These are phyloP conservation scores for Aspergillus candidus DNA, from an alignment of 2,329 filamentous ascomycete species.

Conservation along the genomic window DNA sequence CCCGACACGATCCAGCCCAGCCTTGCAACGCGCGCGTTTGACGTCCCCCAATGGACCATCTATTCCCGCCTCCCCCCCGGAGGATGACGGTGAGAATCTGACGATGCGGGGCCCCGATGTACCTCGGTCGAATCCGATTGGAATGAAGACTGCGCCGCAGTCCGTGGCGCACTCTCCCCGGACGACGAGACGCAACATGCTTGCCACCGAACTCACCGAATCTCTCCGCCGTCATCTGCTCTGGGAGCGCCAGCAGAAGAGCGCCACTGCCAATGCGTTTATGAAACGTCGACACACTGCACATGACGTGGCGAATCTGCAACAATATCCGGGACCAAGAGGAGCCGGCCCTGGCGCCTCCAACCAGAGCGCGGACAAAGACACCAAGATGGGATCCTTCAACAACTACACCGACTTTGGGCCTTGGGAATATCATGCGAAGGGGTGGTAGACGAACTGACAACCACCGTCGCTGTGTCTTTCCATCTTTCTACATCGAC, in stretches of 20 bases:
- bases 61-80: slow-evolving; percentile 52
- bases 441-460: slow-evolving; percentile 62
- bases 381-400: slow-evolving; percentile 66
- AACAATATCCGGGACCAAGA: slow-evolving; percentile 67
- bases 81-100: slow-evolving; percentile 58
- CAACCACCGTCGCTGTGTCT: not conserved
- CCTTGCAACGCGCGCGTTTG: slow-evolving; percentile 50
- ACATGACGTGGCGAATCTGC: slow-evolving; percentile 82
- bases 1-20: slow-evolving; percentile 44
- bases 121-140: slow-evolving; percentile 74
- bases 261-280: slow-evolving; percentile 78
- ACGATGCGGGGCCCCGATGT: slow-evolving; percentile 56
- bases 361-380: slow-evolving; percentile 47
- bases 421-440: slow-evolving; percentile 75
- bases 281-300: slow-evolving; percentile 87
- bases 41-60: slow-evolving; percentile 64
- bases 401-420: slow-evolving; percentile 83
- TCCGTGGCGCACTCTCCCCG: slow-evolving; percentile 79
- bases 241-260: slow-evolving; percentile 94
- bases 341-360: slow-evolving; percentile 9
- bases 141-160: slow-evolving; percentile 60
- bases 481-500: not conserved
- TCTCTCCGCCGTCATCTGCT: slow-evolving; percentile 85
- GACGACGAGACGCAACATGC: slow-evolving; percentile 90
- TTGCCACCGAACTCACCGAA: slow-evolving; percentile 88